Conservation (phyloP, 176 grass and related monocot genomes). For the Bolboschoenus planiculmis region DNA sequence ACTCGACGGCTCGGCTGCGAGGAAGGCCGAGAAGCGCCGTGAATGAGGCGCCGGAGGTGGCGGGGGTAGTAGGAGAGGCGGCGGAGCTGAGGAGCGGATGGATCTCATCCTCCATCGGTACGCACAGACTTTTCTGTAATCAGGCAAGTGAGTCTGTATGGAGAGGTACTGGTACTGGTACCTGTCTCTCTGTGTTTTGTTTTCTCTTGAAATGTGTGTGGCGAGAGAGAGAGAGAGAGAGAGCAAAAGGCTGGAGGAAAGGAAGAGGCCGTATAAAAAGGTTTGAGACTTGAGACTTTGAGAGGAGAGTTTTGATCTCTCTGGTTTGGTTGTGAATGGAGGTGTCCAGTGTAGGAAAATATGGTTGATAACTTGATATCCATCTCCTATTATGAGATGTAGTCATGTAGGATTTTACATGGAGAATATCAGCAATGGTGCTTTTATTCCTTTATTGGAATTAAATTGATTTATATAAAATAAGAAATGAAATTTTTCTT, state of each 20-base stretch:
- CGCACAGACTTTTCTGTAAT: not conserved
- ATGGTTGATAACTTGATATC: too few species aligned
- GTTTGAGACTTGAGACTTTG: not conserved
- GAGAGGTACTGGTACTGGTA: not conserved
- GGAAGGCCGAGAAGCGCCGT: conserved; percentile 53
- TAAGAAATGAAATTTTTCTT: too few species aligned
- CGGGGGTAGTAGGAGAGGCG: not conserved
- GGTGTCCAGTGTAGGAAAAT: not conserved
- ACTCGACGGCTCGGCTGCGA: conserved; percentile 37
- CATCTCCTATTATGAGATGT: too few species aligned
- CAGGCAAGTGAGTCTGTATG: not conserved
- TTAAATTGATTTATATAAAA: too few species aligned
- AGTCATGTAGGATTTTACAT: too few species aligned
- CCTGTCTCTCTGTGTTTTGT: not conserved
- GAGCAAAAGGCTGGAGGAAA: not conserved
- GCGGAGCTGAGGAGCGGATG: not conserved
- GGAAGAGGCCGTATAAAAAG: not conserved
- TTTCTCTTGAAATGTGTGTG: not conserved
- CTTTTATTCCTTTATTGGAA: too few species aligned
- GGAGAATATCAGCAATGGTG: too few species aligned
- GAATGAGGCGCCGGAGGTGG: conserved; percentile 38
- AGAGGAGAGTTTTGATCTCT: not conserved
- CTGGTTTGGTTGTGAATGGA: not conserved
- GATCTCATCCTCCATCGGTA: conserved; percentile 32
- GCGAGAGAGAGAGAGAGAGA: not conserved